Evolutionary conservation across 192 early-diverging fungal genomes (phyloP), one percentile per base, ranked within the genome.

Genomic region (Oehlia diaphana): DNA sequence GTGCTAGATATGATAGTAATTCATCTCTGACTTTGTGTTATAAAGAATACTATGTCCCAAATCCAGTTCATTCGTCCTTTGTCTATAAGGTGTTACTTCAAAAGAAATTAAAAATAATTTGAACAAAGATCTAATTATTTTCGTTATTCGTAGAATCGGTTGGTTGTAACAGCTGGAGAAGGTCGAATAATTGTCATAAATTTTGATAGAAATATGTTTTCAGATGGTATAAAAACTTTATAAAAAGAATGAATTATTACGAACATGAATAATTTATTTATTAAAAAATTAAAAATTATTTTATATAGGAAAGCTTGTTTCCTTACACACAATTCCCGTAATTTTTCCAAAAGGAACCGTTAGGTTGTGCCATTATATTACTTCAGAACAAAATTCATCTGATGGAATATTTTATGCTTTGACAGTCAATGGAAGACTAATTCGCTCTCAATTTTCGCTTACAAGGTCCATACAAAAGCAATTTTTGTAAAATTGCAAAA

Each of bases 11-110:
- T 26, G n/a, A 13, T 75, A 6, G 31, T 6, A 61, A 75, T 47
- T 62, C 49, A 1, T 28, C 44, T 8, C 23, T 23, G 8, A 61
- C 23, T 14, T 33, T 69, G 9, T 19, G 33, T n/a, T 78, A 53
- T 58, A 78, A 58, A 68, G 77, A 78, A 31, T 78, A 69, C 33
- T 53, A 69, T 68, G 77, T 78, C 68, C 28, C 77, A 13, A 23
- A 33, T 13, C 77, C 77, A 42, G 66, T 78, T 3, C 62, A 68
- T 69, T 78, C 77, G 7, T 78, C 77, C 12, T 16, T 69, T 58
- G 13, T 68, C 8, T 58, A 42, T 37, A 78, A 50, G 66, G 77
- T 78, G 23, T 5, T 4, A 49, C 31, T 31, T 31, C 31, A 31
- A 31, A 33, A 33, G 19, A 44, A 37, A 31, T 37, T 13, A 62